Percentiles rank a stretch among this genome's conserved stretches.
Conservation (phyloP, 768 basidiomycete genomes). For the Calocybe cyanea region DNA sequence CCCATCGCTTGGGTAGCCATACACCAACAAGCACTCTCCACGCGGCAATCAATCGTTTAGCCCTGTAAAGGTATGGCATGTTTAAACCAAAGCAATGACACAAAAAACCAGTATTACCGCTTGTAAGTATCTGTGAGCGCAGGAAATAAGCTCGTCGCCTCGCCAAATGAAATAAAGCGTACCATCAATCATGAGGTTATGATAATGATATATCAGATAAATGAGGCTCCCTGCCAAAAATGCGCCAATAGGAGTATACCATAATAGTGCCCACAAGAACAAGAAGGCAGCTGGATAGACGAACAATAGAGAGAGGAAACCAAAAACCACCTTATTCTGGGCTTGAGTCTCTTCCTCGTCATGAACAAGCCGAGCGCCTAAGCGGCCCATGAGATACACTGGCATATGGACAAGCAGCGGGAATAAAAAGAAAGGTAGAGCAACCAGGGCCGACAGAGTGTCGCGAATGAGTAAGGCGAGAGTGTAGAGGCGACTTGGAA, state of each 20-base stretch:
- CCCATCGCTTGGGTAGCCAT: slow-evolving; percentile 85
- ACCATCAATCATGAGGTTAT: slow-evolving; percentile 83
- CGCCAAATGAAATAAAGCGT: slow-evolving; percentile 28
- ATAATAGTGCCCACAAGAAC: slow-evolving; percentile 79
- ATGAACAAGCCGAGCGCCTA: slow-evolving; percentile 70
- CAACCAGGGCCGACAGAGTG: slow-evolving; percentile 62
- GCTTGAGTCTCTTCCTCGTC: slow-evolving; percentile 94
- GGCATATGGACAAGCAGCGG: slow-evolving; percentile 84
- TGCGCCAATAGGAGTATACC: slow-evolving; percentile 72
- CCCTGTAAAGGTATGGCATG: slow-evolving; percentile 38
- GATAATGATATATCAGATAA: slow-evolving; percentile 80
- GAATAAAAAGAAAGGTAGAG: slow-evolving; percentile 85
- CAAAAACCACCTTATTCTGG: slow-evolving; percentile 94
- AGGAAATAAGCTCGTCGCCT: slow-evolving; percentile 14
- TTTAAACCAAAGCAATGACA: no score
- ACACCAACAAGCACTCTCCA: slow-evolving; percentile 97
- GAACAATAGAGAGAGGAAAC: slow-evolving; percentile 65
- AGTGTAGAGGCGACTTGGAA: slow-evolving; percentile 83
- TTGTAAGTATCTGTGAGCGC: slow-evolving; percentile 62
- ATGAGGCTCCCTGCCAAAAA: slow-evolving; percentile 65
- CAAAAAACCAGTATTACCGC: slow-evolving; percentile 50
- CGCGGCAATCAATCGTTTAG: slow-evolving; percentile 85
- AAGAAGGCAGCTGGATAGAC: slow-evolving; percentile 86
- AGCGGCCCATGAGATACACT: slow-evolving; percentile 75
- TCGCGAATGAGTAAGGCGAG: slow-evolving; percentile 76